Base-by-base conservation (phyloP, 1,284 basidiomycete species). In the Puccinia triticina region DNA sequence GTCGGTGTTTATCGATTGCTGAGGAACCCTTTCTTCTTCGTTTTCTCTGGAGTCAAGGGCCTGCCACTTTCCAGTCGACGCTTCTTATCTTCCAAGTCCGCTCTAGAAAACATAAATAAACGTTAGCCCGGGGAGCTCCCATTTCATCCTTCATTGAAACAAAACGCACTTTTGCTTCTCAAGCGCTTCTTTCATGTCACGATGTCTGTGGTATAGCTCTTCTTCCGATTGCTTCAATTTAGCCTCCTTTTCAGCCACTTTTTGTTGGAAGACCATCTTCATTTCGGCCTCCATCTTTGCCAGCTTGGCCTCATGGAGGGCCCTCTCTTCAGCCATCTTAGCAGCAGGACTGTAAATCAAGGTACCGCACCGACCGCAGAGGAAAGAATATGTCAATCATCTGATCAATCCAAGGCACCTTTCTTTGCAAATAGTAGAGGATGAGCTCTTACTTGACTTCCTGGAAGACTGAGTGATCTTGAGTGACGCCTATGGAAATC, bases 171-270 rank as follows among this genome's bases (percentile, higher is more conserved):
- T 57, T 74, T 83, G 82, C 69, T 83, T 83, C 48, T 83, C 82
- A n/a, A 83, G 73, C 23, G 95, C 93, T 85, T 98, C 95, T 89
- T 97, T 98, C 96, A 98, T 98, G 88, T 98, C 96, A 87, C 94
- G 92, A 90, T 98, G 95, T 84, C 95, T 92, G 80, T 95, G 93
- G 87, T 98, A 98, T 23, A 98, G 91, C 89, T 98, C 95, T 88
- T 98, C 96, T 88, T 98, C 96, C 82, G 93, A 94, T 88, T 98
- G 95, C 89, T 97, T 98, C 87, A 98, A 90, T 88, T 98, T 98
- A 84, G 94, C 91, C 88, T 98, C 95, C 90, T 98, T 98, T 88
- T 98, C 95, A 87, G 95, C 94, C 78, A 98, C 95, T 88, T 98
- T 98, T 89, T 98, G 96, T 88, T 96, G 94, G 93, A 98, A 98